phyloP scores from a whole-genome alignment of 179 eudicot species.

The Actinidia polygama region DNA sequence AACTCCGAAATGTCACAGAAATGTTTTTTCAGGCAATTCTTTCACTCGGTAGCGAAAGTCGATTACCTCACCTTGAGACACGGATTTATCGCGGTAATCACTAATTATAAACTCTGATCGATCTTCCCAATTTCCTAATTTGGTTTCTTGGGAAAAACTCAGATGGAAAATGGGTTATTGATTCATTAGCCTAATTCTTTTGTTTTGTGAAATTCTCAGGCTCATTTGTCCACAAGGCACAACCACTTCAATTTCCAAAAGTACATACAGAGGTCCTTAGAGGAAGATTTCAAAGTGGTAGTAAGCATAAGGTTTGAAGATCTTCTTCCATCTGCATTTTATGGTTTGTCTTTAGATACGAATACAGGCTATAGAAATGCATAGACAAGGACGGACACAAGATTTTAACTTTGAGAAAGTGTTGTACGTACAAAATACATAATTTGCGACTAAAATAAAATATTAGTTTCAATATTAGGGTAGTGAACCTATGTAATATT shows the following conservation, averaged over 20 bases:
- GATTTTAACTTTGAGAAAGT: too few species aligned
- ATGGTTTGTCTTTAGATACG: too few species aligned
- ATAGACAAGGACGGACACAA: too few species aligned
- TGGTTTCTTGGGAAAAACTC: not conserved
- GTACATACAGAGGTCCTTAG: conserved; percentile 28
- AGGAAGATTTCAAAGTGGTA: conserved; percentile 32
- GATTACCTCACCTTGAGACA: conserved; percentile 29
- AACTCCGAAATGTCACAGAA: conserved; percentile 19
- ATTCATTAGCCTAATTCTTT: not conserved
- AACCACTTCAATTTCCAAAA: conserved; percentile 32
- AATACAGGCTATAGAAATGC: too few species aligned
- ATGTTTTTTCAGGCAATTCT: conserved; percentile 36
- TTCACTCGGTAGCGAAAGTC: conserved; percentile 28
- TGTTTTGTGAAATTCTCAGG: conserved; percentile 1
- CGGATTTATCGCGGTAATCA: conserved; percentile 29
- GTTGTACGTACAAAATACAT: too few species aligned
- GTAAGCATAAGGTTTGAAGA: conserved; percentile 23
- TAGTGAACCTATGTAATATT: too few species aligned
- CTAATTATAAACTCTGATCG: not conserved
- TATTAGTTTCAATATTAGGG: too few species aligned
- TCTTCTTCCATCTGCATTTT: not conserved
- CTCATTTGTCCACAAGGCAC: conserved; percentile 20
- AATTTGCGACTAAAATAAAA: too few species aligned
- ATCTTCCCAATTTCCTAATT: not conserved
- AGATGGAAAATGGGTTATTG: not conserved